A percentile compares a stretch with the other conserved stretches of the same genome.
Evolutionary conservation across 1,139 yeast genomes (phyloP).

Genomic region (Magnusiomyces paraingens): DNA sequence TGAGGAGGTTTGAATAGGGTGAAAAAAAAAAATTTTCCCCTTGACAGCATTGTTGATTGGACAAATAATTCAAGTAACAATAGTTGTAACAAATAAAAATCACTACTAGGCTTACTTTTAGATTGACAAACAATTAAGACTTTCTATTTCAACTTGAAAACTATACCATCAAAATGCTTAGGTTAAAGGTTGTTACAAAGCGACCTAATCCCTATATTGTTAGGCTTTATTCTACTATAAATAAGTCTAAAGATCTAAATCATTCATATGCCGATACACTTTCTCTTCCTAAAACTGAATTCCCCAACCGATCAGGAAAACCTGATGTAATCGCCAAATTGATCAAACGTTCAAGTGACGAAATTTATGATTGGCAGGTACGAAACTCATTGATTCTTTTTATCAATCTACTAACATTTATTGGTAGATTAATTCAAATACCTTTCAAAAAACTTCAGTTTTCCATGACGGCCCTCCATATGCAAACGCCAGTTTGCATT

Average conservation of each 20-base stretch:
- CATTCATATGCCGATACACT: slow-evolving; percentile 43
- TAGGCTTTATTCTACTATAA: background rate
- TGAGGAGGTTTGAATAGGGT: too few relatives aligned
- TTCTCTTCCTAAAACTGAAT: slow-evolving; percentile 46
- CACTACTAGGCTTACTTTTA: too few relatives aligned
- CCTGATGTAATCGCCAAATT: slow-evolving; percentile 24
- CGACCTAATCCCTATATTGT: background rate
- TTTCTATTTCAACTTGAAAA: too few relatives aligned
- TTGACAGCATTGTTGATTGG: too few relatives aligned
- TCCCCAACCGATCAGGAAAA: slow-evolving; percentile 44
- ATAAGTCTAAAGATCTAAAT: slow-evolving; percentile 9
- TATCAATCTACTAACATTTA: background rate
- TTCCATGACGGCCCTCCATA: slow-evolving; percentile 98
- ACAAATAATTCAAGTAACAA: too few relatives aligned
- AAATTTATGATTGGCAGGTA: slow-evolving; percentile 42
- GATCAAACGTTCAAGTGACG: slow-evolving; percentile 34
- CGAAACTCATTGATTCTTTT: slow-evolving; percentile 10
- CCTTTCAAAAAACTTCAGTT: slow-evolving; percentile 41
- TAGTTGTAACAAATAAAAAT: too few relatives aligned
- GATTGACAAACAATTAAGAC: too few relatives aligned
- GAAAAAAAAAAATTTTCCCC: too few relatives aligned
- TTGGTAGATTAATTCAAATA: background rate
- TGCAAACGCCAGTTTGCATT: slow-evolving; percentile 89
- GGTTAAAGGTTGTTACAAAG: background rate
- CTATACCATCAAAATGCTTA: background rate